Evolutionary conservation across 192 early-diverging fungal genomes (phyloP).

Genomic region (Linnemannia elongata): DNA sequence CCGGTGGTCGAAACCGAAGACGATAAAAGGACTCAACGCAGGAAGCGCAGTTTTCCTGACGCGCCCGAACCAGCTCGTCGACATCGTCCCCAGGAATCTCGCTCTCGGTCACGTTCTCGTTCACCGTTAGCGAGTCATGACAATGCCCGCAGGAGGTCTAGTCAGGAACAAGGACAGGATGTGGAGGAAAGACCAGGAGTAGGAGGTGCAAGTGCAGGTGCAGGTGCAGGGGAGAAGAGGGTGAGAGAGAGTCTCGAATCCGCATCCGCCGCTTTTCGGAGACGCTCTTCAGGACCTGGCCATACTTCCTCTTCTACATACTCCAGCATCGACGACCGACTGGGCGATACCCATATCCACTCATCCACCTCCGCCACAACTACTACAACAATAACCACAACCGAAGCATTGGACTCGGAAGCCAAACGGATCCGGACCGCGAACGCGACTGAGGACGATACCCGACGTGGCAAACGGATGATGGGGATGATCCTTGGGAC

Average conservation of each 20-base stretch:
- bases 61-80: slow-evolving; percentile 30
- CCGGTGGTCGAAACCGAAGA: slow-evolving; percentile 7
- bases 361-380: not conserved
- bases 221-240: not conserved
- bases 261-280: not conserved
- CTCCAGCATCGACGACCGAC: not conserved
- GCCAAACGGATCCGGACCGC: slow-evolving; percentile 11
- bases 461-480: slow-evolving; percentile 36
- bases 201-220: not conserved
- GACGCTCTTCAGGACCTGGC: not conserved
- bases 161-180: not conserved
- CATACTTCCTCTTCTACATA: too few relatives aligned
- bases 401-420: not conserved
- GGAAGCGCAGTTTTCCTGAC: slow-evolving; percentile 29
- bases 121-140: not conserved
- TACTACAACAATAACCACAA: not conserved
- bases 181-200: not conserved
- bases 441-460: slow-evolving; percentile 28
- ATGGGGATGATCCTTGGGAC: slow-evolving; percentile 56
- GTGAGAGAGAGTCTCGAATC: not conserved
- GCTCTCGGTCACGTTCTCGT: slow-evolving; percentile 1
- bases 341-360: not conserved
- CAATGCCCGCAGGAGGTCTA: not conserved
- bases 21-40: not conserved
- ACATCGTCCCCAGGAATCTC: not conserved